These are phyloP conservation scores for Mariannaea sp. DNA, from an alignment of 2,329 filamentous ascomycete species.

Conservation along the genomic window DNA sequence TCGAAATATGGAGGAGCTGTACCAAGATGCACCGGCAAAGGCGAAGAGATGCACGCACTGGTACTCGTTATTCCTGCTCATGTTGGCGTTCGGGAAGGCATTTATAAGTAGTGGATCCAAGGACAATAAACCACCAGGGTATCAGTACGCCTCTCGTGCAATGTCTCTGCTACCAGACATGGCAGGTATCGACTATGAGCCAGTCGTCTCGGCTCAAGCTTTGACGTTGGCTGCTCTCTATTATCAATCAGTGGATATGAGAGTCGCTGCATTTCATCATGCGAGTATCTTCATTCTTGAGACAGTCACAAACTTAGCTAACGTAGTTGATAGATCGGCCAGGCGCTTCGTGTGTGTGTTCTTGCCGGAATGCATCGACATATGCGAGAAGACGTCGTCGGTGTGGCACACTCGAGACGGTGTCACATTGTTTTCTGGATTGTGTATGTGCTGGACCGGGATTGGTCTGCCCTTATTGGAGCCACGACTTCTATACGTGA, in stretches of 20 bases:
- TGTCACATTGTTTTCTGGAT: constrained; percentile 41
- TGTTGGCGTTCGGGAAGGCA: constrained; percentile 42
- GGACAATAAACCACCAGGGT: constrained; percentile 41
- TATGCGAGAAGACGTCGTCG: constrained; percentile 30
- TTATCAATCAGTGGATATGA: constrained; percentile 48
- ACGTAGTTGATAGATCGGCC: constrained; percentile 35
- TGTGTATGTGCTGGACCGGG: constrained; percentile 38
- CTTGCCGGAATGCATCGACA: constrained; percentile 40
- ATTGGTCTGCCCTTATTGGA: constrained; percentile 37
- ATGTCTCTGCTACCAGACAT: constrained; percentile 47
- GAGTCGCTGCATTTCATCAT: constrained; percentile 46
- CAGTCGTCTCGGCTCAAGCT: constrained; percentile 35
- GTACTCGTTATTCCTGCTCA: constrained; percentile 41
- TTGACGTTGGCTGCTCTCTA: constrained; percentile 45
- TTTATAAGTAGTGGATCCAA: constrained; percentile 35
- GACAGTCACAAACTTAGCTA: background rate
- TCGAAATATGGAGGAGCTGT: constrained; percentile 28
- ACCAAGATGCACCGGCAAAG: constrained; percentile 30
- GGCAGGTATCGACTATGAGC: constrained; percentile 28
- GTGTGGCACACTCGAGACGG: constrained; percentile 32
- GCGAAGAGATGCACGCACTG: constrained; percentile 30
- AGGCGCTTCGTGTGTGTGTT: constrained; percentile 41
- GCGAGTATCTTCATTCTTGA: constrained; percentile 35
- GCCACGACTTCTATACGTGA: constrained; percentile 37
- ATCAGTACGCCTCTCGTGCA: constrained; percentile 46